These are phyloP conservation scores for Salix exigua DNA, from an alignment of 345 rosid species.

Conservation along the genomic window DNA sequence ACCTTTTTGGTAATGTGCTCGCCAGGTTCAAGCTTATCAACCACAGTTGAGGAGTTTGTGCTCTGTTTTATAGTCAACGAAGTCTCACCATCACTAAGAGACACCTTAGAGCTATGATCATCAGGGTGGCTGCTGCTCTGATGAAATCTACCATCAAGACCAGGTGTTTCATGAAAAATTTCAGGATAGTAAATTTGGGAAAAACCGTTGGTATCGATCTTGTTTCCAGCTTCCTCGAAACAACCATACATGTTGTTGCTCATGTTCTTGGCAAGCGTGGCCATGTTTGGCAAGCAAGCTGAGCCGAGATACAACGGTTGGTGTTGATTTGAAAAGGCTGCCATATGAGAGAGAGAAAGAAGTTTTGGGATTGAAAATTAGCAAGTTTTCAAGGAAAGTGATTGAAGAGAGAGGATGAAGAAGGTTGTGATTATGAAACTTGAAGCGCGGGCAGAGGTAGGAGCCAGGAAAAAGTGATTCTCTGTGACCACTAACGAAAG, in stretches of 20 bases:
- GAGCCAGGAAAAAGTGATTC: slow-evolving; percentile 20
- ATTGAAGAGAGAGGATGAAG: slow-evolving; percentile 6
- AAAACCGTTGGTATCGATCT: slow-evolving; percentile 15
- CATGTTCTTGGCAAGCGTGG: not conserved
- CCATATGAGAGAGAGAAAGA: slow-evolving; percentile 31
- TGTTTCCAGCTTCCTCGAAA: slow-evolving; percentile 27
- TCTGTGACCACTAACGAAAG: slow-evolving; percentile 11
- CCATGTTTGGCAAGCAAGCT: slow-evolving; percentile 27
- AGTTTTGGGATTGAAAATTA: slow-evolving; percentile 16
- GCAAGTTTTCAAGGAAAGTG: slow-evolving; percentile 33
- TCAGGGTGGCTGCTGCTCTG: slow-evolving; percentile 9
- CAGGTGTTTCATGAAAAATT: slow-evolving; percentile 1
- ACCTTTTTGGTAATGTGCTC: slow-evolving; percentile 46
- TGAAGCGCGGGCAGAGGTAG: not conserved
- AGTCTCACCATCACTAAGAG: slow-evolving; percentile 29
- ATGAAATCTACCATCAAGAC: slow-evolving; percentile 10
- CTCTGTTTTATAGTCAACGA: slow-evolving; percentile 41
- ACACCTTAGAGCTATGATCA: slow-evolving; percentile 19
- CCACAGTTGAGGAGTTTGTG: slow-evolving; percentile 40
- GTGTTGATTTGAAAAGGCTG: slow-evolving; percentile 51
- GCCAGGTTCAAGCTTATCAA: slow-evolving; percentile 39
- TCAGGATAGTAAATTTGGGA: slow-evolving; percentile 31
- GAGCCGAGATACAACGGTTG: slow-evolving; percentile 48
- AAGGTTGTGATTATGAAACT: slow-evolving; percentile 13
- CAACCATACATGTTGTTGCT: slow-evolving; percentile 23